Conservation (phyloP, 2,329 filamentous ascomycete species). For the Aspergillus felis region DNA sequence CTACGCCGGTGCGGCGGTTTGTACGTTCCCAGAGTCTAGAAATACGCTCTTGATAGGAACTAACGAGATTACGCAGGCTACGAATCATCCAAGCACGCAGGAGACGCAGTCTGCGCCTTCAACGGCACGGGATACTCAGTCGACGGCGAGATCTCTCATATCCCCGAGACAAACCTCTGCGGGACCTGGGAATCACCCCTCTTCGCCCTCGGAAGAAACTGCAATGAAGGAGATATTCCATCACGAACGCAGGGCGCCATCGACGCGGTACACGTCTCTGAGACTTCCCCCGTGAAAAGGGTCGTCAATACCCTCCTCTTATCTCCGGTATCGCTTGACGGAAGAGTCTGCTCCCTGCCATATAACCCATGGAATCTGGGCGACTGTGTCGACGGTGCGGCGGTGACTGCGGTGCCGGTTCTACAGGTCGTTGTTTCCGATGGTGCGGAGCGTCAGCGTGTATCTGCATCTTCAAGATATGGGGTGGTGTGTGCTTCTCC, state of each 20-base stretch:
- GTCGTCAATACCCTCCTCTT: background rate
- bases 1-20: slow-evolving; percentile 13
- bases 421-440: background rate
- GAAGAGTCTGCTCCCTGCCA: background rate
- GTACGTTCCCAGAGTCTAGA: slow-evolving; percentile 5
- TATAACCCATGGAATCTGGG: background rate
- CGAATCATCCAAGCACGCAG: slow-evolving; percentile 8
- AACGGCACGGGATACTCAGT: slow-evolving; percentile 22
- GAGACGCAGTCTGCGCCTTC: slow-evolving; percentile 23
- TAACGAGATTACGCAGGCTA: slow-evolving; percentile 11
- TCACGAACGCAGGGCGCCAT: background rate
- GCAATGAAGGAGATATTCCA: background rate
- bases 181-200: background rate
- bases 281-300: background rate
- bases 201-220: background rate
- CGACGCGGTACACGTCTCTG: background rate
- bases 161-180: slow-evolving; percentile 16
- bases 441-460: background rate
- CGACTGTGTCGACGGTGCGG: background rate
- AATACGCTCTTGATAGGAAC: no score
- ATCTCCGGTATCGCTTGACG: background rate
- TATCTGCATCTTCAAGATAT: background rate
- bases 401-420: background rate
- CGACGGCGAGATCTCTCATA: background rate
- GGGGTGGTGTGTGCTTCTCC: background rate